phyloP scores from a whole-genome alignment of 1,284 basidiomycete species.

The Lentinus polychrous region DNA sequence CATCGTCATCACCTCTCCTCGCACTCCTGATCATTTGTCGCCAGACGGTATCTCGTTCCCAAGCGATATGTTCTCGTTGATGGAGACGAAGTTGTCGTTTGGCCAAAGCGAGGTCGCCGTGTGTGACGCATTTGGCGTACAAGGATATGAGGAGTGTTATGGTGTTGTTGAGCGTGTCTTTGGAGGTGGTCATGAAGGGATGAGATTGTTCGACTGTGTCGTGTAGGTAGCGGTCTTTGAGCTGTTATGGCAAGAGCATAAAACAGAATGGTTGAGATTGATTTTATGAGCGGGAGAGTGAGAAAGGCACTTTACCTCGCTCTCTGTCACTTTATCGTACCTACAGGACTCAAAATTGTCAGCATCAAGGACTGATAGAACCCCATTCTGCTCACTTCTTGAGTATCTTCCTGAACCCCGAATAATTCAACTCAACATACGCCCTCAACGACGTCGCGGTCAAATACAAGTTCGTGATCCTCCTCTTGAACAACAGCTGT shows the following conservation, averaged over 20 bases:
- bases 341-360: conserved; percentile 30
- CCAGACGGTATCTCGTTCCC: conserved; percentile 96
- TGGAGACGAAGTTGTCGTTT: conserved; percentile 82
- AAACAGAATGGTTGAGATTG: not conserved
- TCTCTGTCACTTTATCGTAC: conserved; percentile 93
- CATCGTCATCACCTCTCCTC: conserved; percentile 54
- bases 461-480: conserved; percentile 86
- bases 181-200: no score
- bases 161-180: conserved; percentile 56
- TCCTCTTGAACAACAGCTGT: conserved; percentile 86
- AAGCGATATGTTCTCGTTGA: conserved; percentile 89
- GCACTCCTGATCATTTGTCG: conserved; percentile 94
- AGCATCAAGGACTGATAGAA: conserved; percentile 3
- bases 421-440: conserved; percentile 93
- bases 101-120: conserved; percentile 67
- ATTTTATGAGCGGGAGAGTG: no score
- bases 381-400: conserved; percentile 68
- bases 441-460: conserved; percentile 79
- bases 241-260: conserved; percentile 29
- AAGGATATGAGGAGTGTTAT: conserved; percentile 63
- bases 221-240: conserved; percentile 81
- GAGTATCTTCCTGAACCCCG: conserved; percentile 93
- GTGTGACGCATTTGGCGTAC: conserved; percentile 85
- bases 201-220: conserved; percentile 61
- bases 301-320: conserved; percentile 41